Percentiles rank a stretch among this genome's conserved stretches.
phyloP scores from a whole-genome alignment of 139 green algal genomes.

The Haematococcus sp. region DNA sequence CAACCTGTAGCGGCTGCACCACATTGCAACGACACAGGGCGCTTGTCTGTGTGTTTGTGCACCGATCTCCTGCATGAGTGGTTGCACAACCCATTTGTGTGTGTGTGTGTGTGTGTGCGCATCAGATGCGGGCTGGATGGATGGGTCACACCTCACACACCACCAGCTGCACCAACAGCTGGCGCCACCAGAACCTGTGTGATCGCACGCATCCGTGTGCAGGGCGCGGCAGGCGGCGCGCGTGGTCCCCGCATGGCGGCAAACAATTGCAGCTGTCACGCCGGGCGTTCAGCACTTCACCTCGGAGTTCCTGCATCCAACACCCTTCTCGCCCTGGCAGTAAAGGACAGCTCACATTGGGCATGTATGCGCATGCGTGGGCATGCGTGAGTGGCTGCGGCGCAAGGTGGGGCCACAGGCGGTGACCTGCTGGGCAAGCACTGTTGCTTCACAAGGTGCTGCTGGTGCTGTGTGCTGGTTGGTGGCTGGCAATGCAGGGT shows the following conservation, averaged over 20 bases:
- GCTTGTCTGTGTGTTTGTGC: neutral
- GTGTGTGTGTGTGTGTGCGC: neutral
- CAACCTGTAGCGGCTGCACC: neutral
- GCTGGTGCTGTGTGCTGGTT: too few relatives aligned
- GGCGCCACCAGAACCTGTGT: too few relatives aligned
- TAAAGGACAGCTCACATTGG: constrained; percentile 15
- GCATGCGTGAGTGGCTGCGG: neutral
- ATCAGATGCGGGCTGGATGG: neutral
- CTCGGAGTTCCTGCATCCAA: constrained; percentile 50
- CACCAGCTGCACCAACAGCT: neutral
- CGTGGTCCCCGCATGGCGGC: constrained; percentile 51
- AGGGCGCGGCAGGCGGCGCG: constrained; percentile 61
- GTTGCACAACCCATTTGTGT: neutral
- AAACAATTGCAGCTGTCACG: constrained; percentile 61
- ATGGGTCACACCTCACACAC: neutral
- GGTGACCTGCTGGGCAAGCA: too few relatives aligned
- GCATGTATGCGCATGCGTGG: neutral
- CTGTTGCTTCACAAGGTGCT: too few relatives aligned
- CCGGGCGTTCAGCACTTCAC: constrained; percentile 68
- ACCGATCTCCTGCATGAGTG: neutral
- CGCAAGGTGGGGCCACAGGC: too few relatives aligned
- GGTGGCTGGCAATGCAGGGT: too few relatives aligned
- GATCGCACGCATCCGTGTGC: too few relatives aligned
- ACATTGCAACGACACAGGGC: neutral
- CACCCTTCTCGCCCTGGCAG: constrained; percentile 64